phyloP scores from a whole-genome alignment of 495 filamentous ascomycete genomes.

The Chaetomium fimeti region DNA sequence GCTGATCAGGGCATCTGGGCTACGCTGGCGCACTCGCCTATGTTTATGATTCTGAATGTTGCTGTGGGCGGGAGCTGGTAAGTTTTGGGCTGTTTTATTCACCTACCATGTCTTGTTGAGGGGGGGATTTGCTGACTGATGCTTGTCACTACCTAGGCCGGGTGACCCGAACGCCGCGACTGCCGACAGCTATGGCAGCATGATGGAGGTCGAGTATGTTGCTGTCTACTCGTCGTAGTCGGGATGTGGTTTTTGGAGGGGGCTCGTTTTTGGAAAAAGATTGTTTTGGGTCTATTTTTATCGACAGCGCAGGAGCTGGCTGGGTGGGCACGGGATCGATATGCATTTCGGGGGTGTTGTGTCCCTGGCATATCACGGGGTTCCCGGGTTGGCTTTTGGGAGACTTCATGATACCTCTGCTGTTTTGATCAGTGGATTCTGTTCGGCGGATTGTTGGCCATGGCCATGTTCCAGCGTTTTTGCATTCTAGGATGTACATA shows the following conservation, averaged over 20 bases:
- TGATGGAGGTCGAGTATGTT: slow-evolving; percentile 54
- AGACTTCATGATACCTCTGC: slow-evolving; percentile 8
- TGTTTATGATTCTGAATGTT: slow-evolving; percentile 52
- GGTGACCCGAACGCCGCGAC: slow-evolving; percentile 38
- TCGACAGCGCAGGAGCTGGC: background rate
- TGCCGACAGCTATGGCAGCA: slow-evolving; percentile 44
- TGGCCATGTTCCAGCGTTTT: background rate
- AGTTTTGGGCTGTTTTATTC: slow-evolving; percentile 23
- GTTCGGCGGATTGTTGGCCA: background rate
- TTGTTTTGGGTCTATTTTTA: background rate
- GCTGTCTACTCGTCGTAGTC: slow-evolving; percentile 37
- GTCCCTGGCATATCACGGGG: background rate
- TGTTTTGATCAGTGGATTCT: background rate
- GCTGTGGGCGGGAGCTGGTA: slow-evolving; percentile 52
- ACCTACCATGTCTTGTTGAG: background rate
- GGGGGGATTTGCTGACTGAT: background rate
- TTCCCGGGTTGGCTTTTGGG: slow-evolving; percentile 1
- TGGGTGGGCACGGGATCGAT: background rate
- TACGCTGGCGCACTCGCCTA: slow-evolving; percentile 46
- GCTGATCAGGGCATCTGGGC: slow-evolving; percentile 46
- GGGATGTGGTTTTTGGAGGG: background rate
- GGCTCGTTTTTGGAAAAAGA: background rate
- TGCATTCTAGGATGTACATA: slow-evolving; percentile 14
- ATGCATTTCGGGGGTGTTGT: background rate
- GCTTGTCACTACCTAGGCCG: slow-evolving; percentile 28